Evolutionary conservation across 768 basidiomycete species (phyloP).

Genomic region (Termitomyces sp.): DNA sequence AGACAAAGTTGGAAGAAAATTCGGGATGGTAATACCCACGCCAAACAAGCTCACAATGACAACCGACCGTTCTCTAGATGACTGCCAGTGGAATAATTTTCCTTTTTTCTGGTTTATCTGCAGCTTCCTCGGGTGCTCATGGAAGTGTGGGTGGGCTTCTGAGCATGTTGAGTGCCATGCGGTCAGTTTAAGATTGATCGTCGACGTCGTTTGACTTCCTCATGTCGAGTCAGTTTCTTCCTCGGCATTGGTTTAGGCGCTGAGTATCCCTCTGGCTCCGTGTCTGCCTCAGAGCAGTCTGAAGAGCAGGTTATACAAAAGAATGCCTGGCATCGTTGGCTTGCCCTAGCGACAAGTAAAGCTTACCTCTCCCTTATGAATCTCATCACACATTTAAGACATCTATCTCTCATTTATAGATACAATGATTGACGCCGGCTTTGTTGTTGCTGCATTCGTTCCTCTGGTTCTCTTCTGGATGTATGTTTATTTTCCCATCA

Average conservation of each 20-base stretch:
- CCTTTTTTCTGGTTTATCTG: conserved; percentile 79
- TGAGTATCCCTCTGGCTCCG: conserved; percentile 87
- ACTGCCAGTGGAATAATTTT: conserved; percentile 76
- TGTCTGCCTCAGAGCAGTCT: conserved; percentile 85
- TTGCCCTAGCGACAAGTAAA: conserved; percentile 84
- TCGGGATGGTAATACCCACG: conserved; percentile 69
- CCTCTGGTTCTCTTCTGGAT: conserved; percentile 89
- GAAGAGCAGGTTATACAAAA: conserved; percentile 76
- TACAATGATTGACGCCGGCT: conserved; percentile 80
- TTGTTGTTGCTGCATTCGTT: conserved; percentile 74
- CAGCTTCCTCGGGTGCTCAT: conserved; percentile 76
- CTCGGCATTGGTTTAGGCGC: conserved; percentile 87
- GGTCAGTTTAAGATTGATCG: conserved; percentile 37
- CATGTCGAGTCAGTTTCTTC: conserved; percentile 53
- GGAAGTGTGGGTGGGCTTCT: conserved; percentile 64
- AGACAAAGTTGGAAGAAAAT: conserved; percentile 82
- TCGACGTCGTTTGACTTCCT: neutral
- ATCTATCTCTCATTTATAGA: conserved; percentile 35
- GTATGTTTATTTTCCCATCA: conserved; percentile 25
- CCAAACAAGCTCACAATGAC: neutral
- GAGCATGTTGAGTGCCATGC: conserved; percentile 72
- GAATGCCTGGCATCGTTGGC: conserved; percentile 78
- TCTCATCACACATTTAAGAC: neutral
- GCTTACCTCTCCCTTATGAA: neutral
- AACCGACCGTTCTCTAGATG: conserved; percentile 44